Base-by-base conservation (phyloP, 345 rosid species). In the Lepidium aucheri region DNA sequence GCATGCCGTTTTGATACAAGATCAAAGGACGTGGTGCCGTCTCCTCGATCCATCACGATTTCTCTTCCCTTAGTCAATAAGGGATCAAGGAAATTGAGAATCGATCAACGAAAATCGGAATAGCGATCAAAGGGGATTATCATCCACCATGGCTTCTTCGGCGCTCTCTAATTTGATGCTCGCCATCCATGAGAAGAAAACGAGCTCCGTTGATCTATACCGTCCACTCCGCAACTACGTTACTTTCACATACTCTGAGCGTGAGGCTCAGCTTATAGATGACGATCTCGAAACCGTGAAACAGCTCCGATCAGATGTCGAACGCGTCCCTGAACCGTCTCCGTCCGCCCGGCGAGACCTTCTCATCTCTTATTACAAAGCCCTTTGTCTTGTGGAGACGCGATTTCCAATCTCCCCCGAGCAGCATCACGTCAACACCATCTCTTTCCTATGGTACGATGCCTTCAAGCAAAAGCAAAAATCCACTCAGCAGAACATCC, bases 331-430 rank as follows among this genome's bases (percentile, higher is more conserved):
- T 53, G 92, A 93, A 35, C 91, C 95, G 0, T 83, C 93, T 54
- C 95, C 86, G 4, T 1, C 88, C 4, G 63, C 87, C n/a, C 89
- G 97, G 46, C 85, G 97, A 36, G 99, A 94, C 74, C 80, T 90
- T 42, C 83, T 94, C 53, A 79, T 77, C 28, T 78, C 79, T 9
- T 90, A 90, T 76, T 94, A 70, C 79, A 87, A 82, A 67, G 81
- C 86, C 65, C 95, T 94, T 7, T 90, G 85, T 76, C 80, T 86
- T 15, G 75, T 90, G 54, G 99, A 94, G 80, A 94, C 96, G 0
- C 95, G 97, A 33, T 94, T 94, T 79, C 99, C 99, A 0, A 94
- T 94, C 70, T 88, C 99, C 54, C 81, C 99, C 4, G 96, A 90
- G 42, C 65, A 63, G 50, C 88, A 90, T 68, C 96, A 88, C 84